These are phyloP conservation scores for Plasmodium malariae DNA, from an alignment of 169 alveolate species.

Conservation along the genomic window DNA sequence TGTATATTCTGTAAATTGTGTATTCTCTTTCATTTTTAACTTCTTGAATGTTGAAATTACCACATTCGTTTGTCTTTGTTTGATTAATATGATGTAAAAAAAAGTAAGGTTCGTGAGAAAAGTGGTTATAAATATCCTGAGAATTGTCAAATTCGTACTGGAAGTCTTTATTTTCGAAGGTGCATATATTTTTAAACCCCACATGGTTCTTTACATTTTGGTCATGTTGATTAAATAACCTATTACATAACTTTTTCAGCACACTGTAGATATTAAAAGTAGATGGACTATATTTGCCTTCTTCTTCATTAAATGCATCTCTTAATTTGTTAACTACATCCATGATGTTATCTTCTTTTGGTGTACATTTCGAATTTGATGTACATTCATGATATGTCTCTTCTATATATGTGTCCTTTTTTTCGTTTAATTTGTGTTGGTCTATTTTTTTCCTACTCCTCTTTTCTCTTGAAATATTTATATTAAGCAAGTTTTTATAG, in stretches of 20 bases:
- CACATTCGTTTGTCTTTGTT: slow-evolving; percentile 18
- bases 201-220: background rate
- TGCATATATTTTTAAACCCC: no score
- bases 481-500: background rate
- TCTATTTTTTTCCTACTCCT: background rate
- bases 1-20: background rate
- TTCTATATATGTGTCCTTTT: background rate
- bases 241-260: no score
- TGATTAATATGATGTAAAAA: background rate
- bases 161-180: background rate
- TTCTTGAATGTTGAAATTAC: slow-evolving; percentile 19
- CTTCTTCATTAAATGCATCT: background rate
- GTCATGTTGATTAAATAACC: background rate
- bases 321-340: no score
- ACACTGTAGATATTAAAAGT: background rate
- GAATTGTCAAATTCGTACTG: background rate
- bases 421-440: background rate
- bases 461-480: background rate
- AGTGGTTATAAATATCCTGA: background rate
- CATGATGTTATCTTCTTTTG: no score
- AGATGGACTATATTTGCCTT: background rate
- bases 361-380: background rate
- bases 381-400: no score
- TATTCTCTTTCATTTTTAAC: slow-evolving; percentile 4
- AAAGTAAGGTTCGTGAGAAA: background rate